These are phyloP conservation scores for Xylariaceae sp. DNA, from an alignment of 2,329 filamentous ascomycete genomes.

Conservation along the genomic window DNA sequence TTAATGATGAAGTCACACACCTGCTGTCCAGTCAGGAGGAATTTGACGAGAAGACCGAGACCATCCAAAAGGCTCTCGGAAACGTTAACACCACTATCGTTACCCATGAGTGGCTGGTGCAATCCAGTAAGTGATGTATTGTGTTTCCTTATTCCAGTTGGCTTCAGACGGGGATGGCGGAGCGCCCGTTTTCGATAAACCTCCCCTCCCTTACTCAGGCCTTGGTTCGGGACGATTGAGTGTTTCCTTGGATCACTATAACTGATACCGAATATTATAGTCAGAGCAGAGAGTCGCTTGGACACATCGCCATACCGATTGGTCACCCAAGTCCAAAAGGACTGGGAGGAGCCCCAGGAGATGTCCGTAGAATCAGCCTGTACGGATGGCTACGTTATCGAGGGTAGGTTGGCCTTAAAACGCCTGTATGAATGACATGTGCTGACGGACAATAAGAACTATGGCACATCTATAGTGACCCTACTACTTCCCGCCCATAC, in stretches of 20 bases:
- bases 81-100: slow-evolving; percentile 38
- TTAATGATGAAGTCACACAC: slow-evolving; percentile 61
- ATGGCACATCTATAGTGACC: slow-evolving; percentile 56
- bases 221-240: neutral
- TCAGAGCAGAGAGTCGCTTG: slow-evolving; percentile 26
- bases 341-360: slow-evolving; percentile 26
- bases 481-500: slow-evolving; percentile 54
- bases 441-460: slow-evolving; percentile 8
- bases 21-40: slow-evolving; percentile 60
- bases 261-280: neutral
- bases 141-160: neutral
- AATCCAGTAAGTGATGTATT: slow-evolving; percentile 32
- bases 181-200: too few species aligned
- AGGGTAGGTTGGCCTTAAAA: neutral
- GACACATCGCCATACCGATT: slow-evolving; percentile 41
- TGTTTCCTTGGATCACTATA: neutral
- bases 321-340: neutral
- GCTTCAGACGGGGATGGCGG: neutral
- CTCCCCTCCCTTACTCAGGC: too few species aligned
- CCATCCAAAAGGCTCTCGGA: slow-evolving; percentile 40
- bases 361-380: neutral
- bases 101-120: slow-evolving; percentile 48
- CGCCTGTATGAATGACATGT: neutral
- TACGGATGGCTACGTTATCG: slow-evolving; percentile 2
- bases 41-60: slow-evolving; percentile 44